Evolutionary conservation across 768 basidiomycete genomes (phyloP).

Genomic region (Asterophora lycoperdoides): DNA sequence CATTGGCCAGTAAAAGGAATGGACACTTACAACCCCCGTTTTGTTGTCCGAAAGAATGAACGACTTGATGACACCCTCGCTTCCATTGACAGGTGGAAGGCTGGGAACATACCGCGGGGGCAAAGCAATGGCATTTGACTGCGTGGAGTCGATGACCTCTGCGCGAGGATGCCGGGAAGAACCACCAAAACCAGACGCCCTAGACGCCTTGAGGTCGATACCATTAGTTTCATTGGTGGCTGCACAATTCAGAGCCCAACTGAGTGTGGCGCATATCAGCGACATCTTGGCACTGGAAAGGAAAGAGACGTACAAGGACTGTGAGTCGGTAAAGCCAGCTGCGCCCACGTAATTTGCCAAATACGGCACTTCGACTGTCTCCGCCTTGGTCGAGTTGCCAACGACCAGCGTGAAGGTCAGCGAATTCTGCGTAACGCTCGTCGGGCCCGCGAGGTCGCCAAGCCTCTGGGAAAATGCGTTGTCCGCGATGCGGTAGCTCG

Average conservation of each 20-base stretch:
- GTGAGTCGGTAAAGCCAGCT: conserved; percentile 43
- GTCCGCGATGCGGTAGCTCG: conserved; percentile 48
- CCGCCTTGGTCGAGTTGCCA: conserved; percentile 40
- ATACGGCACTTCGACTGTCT: conserved; percentile 51
- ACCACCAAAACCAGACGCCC: conserved; percentile 3
- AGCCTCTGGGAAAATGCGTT: conserved; percentile 53
- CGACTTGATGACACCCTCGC: conserved; percentile 49
- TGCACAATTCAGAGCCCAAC: conserved; percentile 42
- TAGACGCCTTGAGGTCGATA: conserved; percentile 32
- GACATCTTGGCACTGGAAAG: no score
- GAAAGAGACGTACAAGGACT: conserved; percentile 41
- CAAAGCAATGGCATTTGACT: conserved; percentile 37
- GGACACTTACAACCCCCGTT: conserved; percentile 51
- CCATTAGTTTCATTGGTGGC: conserved; percentile 49
- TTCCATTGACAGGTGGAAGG: conserved; percentile 40
- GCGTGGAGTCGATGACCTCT: conserved; percentile 40
- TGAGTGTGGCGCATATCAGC: conserved; percentile 3
- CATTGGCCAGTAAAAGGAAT: background rate
- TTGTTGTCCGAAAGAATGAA: conserved; percentile 51
- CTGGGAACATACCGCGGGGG: conserved; percentile 47
- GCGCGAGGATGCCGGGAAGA: conserved; percentile 25
- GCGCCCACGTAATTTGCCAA: conserved; percentile 43
- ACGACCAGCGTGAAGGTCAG: conserved; percentile 46
- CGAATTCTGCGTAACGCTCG: conserved; percentile 41
- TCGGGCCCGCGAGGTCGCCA: conserved; percentile 52